These are phyloP conservation scores for Globisporangium solare DNA, from an alignment of 352 stramenopile species.

Conservation along the genomic window DNA sequence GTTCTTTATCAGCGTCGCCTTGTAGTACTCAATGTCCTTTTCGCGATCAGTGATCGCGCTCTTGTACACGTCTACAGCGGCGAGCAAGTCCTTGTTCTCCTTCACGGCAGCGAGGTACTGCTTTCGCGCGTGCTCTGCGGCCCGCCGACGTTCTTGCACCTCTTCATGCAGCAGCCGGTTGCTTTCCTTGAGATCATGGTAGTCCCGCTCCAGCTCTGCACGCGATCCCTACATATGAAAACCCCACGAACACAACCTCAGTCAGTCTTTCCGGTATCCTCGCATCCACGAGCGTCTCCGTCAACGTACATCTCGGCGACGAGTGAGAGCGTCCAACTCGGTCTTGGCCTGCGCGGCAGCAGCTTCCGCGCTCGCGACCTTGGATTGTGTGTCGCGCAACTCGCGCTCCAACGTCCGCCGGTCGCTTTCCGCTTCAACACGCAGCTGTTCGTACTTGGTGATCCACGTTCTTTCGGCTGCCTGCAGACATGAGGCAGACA, in stretches of 20 bases:
- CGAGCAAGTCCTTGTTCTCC: conserved; percentile 66
- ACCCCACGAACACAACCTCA: not conserved
- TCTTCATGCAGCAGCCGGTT: conserved; percentile 61
- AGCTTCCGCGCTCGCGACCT: conserved; percentile 26
- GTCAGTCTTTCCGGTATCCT: not conserved
- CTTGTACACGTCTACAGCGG: conserved; percentile 64
- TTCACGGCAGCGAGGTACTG: conserved; percentile 47
- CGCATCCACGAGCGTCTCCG: not conserved
- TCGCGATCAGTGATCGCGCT: conserved; percentile 49
- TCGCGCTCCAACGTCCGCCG: conserved; percentile 40
- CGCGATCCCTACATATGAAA: conserved; percentile 17
- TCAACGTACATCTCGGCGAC: conserved; percentile 19
- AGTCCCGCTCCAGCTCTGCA: conserved; percentile 28
- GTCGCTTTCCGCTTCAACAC: conserved; percentile 34
- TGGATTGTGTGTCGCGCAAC: conserved; percentile 31
- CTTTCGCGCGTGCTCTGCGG: conserved; percentile 48
- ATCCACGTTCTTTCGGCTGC: conserved; percentile 35
- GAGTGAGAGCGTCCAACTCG: conserved; percentile 28
- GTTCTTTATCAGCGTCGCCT: conserved; percentile 36
- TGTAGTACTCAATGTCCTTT: conserved; percentile 66
- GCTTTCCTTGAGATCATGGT: conserved; percentile 52
- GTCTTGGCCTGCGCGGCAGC: conserved; percentile 24
- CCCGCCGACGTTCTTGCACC: conserved; percentile 46
- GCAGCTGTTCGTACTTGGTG: conserved; percentile 37
- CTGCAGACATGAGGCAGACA: conserved; percentile 5